Evolutionary conservation across 768 basidiomycete species (phyloP).

Genomic region (Calocera viscosa): DNA sequence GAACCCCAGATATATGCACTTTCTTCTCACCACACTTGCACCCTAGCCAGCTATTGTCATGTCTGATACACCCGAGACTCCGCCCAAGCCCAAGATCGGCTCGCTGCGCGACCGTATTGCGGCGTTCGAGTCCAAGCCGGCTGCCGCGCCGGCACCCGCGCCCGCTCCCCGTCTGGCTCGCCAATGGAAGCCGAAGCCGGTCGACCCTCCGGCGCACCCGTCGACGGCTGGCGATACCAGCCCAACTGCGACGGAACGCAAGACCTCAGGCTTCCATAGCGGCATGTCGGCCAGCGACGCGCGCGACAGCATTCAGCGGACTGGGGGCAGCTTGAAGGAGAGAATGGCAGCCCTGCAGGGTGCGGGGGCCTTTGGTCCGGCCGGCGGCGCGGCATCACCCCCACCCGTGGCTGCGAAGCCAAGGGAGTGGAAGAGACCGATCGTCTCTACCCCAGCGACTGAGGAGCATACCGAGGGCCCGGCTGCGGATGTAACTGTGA

Average conservation of each 20-base stretch:
- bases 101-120: conserved; percentile 82
- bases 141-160: conserved; percentile 33
- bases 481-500: neutral
- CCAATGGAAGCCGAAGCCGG: conserved; percentile 54
- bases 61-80: conserved; percentile 1
- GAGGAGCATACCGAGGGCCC: neutral
- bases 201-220: conserved; percentile 38
- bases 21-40: neutral
- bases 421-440: conserved; percentile 74
- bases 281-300: conserved; percentile 80
- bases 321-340: conserved; percentile 68
- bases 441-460: conserved; percentile 14
- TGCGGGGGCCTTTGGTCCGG: conserved; percentile 58
- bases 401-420: conserved; percentile 51
- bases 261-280: neutral
- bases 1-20: neutral
- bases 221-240: neutral
- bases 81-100: conserved; percentile 39
- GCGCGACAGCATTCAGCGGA: conserved; percentile 68
- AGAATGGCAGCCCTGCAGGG: conserved; percentile 91
- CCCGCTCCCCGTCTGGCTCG: conserved; percentile 42
- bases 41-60: neutral
- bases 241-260: neutral
- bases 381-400: conserved; percentile 46
- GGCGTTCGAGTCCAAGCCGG: conserved; percentile 62